phyloP scores from a whole-genome alignment of 441 rosid genomes.

The Metrosideros polymorpha region DNA sequence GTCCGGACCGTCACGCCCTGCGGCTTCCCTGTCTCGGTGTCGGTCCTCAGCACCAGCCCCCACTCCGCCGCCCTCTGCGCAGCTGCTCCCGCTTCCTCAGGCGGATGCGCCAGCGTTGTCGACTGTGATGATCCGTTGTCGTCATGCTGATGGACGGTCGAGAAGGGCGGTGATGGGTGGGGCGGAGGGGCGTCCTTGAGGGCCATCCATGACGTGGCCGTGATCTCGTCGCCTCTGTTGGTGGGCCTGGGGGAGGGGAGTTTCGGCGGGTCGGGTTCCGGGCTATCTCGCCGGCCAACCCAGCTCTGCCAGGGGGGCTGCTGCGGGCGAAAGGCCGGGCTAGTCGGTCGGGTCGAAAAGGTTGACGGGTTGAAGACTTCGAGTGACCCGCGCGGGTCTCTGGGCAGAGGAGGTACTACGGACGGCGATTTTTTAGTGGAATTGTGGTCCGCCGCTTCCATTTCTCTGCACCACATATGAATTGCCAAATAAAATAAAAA shows the following conservation, averaged over 20 bases:
- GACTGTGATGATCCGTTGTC: background rate
- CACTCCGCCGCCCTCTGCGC: slow-evolving; percentile 95
- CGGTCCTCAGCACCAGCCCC: slow-evolving; percentile 83
- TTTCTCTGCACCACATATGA: background rate
- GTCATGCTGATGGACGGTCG: background rate
- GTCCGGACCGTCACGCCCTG: slow-evolving; percentile 63
- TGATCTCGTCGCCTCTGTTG: slow-evolving; percentile 32
- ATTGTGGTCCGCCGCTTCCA: background rate
- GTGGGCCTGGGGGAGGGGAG: slow-evolving; percentile 16
- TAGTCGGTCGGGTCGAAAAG: slow-evolving; percentile 34
- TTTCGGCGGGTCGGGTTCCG: slow-evolving; percentile 1
- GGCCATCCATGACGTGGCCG: slow-evolving; percentile 92
- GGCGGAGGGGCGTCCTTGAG: slow-evolving; percentile 28
- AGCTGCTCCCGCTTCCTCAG: slow-evolving; percentile 43
- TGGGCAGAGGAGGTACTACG: slow-evolving; percentile 25
- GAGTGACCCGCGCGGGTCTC: slow-evolving; percentile 77
- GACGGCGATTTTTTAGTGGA: background rate
- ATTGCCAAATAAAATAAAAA: background rate
- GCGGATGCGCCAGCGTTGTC: background rate
- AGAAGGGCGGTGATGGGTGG: slow-evolving; percentile 5
- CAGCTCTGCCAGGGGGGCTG: slow-evolving; percentile 38
- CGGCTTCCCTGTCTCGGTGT: slow-evolving; percentile 78
- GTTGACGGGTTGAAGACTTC: slow-evolving; percentile 77
- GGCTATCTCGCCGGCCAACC: slow-evolving; percentile 18
- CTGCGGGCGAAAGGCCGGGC: slow-evolving; percentile 32